Percentiles rank a stretch among this genome's conserved stretches.
Evolutionary conservation across 805 yeast species (phyloP).

Genomic region (Ogataea methylovora): DNA sequence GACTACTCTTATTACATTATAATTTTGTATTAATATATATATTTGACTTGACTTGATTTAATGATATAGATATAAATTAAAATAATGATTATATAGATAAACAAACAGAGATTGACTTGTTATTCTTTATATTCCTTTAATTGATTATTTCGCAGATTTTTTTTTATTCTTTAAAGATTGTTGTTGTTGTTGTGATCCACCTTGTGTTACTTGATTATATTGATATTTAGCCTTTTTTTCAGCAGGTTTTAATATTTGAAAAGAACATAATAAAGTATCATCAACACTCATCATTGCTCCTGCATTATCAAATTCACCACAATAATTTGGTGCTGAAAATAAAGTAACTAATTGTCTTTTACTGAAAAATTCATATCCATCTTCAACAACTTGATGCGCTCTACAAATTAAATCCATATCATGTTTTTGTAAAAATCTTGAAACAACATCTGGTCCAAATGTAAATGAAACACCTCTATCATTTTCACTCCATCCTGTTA

Average conservation of each 20-base stretch:
- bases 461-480: slow-evolving; percentile 98
- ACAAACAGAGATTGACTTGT: not conserved
- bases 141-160: slow-evolving; percentile 17
- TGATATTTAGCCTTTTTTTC: slow-evolving; percentile 79
- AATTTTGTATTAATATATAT: too few relatives aligned
- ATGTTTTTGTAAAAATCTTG: slow-evolving; percentile 91
- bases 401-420: slow-evolving; percentile 97
- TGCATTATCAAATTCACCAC: slow-evolving; percentile 98
- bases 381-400: slow-evolving; percentile 99
- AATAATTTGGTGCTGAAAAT: slow-evolving; percentile 95
- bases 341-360: slow-evolving; percentile 94
- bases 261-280: slow-evolving; percentile 90
- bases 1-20: too few relatives aligned
- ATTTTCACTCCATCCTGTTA: slow-evolving; percentile 98
- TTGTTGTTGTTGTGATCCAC: too few relatives aligned
- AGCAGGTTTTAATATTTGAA: slow-evolving; percentile 95
- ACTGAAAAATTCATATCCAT: slow-evolving; percentile 95
- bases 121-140: not conserved
- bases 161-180: slow-evolving; percentile 21
- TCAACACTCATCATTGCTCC: slow-evolving; percentile 99
- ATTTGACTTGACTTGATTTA: too few relatives aligned
- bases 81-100: too few relatives aligned
- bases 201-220: slow-evolving; percentile 3
- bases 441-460: slow-evolving; percentile 99
- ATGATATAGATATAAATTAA: too few relatives aligned